Evolutionary conservation across 1,284 basidiomycete genomes (phyloP).

Genomic region (Trametes pubescens): DNA sequence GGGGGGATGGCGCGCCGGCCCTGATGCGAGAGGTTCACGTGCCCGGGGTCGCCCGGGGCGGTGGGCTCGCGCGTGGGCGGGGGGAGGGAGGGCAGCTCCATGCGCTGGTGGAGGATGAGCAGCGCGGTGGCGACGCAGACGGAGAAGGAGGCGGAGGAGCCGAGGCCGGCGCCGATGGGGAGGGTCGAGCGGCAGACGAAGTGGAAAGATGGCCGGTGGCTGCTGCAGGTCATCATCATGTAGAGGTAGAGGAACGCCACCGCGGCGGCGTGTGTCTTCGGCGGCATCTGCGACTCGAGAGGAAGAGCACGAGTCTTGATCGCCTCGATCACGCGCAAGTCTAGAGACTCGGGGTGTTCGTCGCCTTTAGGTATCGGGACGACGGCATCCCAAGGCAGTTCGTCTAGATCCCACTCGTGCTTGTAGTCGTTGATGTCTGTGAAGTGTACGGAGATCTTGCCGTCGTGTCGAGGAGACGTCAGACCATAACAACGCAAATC

Average conservation of each 20-base stretch:
- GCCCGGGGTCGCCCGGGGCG: constrained; percentile 50
- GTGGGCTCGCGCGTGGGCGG: constrained; percentile 51
- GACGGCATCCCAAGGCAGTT: constrained; percentile 88
- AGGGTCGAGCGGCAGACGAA: constrained; percentile 91
- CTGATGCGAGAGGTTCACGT: constrained; percentile 68
- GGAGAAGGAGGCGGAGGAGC: constrained; percentile 96
- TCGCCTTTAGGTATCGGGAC: constrained; percentile 60
- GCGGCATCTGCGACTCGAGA: constrained; percentile 50
- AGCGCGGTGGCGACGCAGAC: constrained; percentile 86
- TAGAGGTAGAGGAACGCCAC: constrained; percentile 95
- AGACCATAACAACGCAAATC: constrained; percentile 96
- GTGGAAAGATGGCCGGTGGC: constrained; percentile 74
- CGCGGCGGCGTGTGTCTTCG: constrained; percentile 71
- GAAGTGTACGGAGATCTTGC: constrained; percentile 81
- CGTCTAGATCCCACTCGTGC: constrained; percentile 82
- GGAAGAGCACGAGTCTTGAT: constrained; percentile 64
- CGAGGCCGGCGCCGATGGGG: constrained; percentile 98
- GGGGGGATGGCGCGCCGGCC: constrained; percentile 70
- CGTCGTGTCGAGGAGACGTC: constrained; percentile 78
- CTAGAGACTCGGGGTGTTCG: constrained; percentile 71
- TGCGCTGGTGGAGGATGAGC: constrained; percentile 74
- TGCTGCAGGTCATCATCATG: constrained; percentile 74
- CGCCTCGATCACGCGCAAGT: constrained; percentile 74
- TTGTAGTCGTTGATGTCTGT: constrained; percentile 83
- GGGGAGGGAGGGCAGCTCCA: constrained; percentile 60